Evolutionary conservation across 768 basidiomycete species (phyloP).

Genomic region (Sarcodon sp.): DNA sequence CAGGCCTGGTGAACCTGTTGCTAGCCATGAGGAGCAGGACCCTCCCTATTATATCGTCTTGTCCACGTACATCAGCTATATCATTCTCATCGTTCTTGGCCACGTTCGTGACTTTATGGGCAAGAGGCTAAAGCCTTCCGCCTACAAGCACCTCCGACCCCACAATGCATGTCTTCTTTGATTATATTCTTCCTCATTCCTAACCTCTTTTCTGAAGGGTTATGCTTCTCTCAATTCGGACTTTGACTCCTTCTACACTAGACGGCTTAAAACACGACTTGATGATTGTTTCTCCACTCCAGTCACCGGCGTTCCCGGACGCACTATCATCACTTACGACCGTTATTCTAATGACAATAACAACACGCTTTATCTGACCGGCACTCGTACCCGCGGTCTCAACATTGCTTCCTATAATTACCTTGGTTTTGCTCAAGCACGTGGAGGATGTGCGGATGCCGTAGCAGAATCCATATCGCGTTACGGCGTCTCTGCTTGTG

Average conservation of each 20-base stretch:
- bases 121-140: constrained; percentile 57
- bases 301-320: constrained; percentile 89
- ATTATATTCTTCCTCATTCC: neutral
- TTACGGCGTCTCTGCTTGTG: constrained; percentile 72
- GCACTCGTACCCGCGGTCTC: constrained; percentile 73
- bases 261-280: constrained; percentile 85
- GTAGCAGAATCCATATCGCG: constrained; percentile 74
- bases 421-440: constrained; percentile 92
- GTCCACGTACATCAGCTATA: constrained; percentile 87
- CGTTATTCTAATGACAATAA: constrained; percentile 77
- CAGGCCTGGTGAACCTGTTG: constrained; percentile 32
- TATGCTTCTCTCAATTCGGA: constrained; percentile 96
- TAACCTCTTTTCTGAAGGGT: constrained; percentile 38
- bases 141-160: constrained; percentile 76
- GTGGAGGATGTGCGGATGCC: constrained; percentile 89
- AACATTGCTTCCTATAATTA: constrained; percentile 99
- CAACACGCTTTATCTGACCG: constrained; percentile 63
- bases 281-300: constrained; percentile 94
- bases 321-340: constrained; percentile 80
- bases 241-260: constrained; percentile 98
- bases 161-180: constrained; percentile 49
- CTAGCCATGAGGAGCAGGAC: constrained; percentile 55
- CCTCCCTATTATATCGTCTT: constrained; percentile 90
- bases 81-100: constrained; percentile 83
- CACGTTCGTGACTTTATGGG: constrained; percentile 94